These are phyloP conservation scores for Meredithiella fracta DNA, from an alignment of 2,329 filamentous ascomycete genomes.

Conservation along the genomic window DNA sequence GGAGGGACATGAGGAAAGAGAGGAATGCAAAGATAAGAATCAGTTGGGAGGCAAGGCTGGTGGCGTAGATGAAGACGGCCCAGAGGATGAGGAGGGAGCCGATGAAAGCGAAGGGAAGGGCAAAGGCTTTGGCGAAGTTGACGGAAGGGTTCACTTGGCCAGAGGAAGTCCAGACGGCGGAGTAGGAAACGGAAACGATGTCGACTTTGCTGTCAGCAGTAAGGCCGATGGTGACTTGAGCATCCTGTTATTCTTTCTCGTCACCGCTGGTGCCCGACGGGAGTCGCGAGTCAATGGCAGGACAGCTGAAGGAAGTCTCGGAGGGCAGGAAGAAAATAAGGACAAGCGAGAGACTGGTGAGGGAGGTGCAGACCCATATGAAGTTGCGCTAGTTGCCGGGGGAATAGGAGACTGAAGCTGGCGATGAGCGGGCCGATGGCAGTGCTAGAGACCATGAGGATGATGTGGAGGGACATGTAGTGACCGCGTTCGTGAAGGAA, in stretches of 20 bases:
- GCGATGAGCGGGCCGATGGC: not conserved
- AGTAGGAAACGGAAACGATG: not conserved
- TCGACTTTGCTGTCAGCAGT: not conserved
- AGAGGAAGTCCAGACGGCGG: not conserved
- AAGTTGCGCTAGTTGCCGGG: not conserved
- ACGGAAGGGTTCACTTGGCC: not conserved
- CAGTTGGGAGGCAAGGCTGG: not conserved
- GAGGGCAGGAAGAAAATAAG: not conserved
- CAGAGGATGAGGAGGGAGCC: not conserved
- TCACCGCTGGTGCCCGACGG: not conserved
- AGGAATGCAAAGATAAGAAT: not conserved
- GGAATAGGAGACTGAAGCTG: not conserved
- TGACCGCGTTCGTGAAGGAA: not conserved
- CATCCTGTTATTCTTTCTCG: not conserved
- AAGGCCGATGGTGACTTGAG: not conserved
- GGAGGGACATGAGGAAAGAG: not conserved
- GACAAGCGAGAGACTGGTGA: not conserved
- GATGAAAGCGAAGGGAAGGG: not conserved
- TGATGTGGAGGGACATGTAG: not conserved
- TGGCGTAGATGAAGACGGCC: not conserved
- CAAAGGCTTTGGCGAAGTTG: not conserved
- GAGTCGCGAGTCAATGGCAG: not conserved
- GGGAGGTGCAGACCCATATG: not conserved
- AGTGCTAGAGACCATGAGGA: not conserved
- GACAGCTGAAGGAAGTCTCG: not conserved